Evolutionary conservation across 352 stramenopile species (phyloP).

Genomic region (Elongisporangium senticosum): DNA sequence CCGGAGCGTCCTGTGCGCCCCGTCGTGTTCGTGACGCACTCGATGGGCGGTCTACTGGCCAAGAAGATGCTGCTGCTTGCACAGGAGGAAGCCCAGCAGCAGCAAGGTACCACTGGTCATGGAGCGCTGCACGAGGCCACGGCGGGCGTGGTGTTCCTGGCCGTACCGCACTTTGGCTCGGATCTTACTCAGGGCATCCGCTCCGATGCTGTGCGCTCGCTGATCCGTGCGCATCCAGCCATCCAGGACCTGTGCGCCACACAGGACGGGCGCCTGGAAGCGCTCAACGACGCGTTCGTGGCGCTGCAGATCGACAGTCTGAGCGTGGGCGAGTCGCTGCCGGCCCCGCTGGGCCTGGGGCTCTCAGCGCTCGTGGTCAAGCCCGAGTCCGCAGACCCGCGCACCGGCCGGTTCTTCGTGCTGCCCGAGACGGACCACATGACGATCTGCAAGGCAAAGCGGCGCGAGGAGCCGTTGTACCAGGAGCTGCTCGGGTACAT

Average conservation of each 20-base stretch:
- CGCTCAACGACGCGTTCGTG: constrained; percentile 67
- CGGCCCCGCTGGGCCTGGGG: constrained; percentile 61
- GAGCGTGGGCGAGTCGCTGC: constrained; percentile 56
- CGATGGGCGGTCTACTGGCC: constrained; percentile 80
- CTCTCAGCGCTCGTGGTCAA: constrained; percentile 73
- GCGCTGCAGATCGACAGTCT: constrained; percentile 61
- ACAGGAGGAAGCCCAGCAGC: constrained; percentile 12
- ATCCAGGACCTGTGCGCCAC: constrained; percentile 54
- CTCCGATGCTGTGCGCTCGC: constrained; percentile 56
- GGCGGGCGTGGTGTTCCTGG: constrained; percentile 65
- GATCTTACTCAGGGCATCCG: constrained; percentile 60
- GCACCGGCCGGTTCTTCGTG: constrained; percentile 63
- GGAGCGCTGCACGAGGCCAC: constrained; percentile 34
- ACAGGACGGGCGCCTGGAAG: constrained; percentile 45
- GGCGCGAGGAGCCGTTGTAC: constrained; percentile 55
- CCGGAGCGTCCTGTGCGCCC: constrained; percentile 17
- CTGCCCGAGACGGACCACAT: constrained; percentile 70
- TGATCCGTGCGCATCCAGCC: constrained; percentile 74
- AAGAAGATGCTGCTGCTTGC: constrained; percentile 80
- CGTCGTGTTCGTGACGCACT: constrained; percentile 84
- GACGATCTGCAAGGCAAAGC: constrained; percentile 85
- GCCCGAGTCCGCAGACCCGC: constrained; percentile 65
- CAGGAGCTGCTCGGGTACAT: constrained; percentile 41
- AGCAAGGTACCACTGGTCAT: constrained; percentile 5
- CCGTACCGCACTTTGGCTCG: constrained; percentile 81